Evolutionary conservation across 768 basidiomycete species (phyloP).

Genomic region (Lepiota subincarnata): DNA sequence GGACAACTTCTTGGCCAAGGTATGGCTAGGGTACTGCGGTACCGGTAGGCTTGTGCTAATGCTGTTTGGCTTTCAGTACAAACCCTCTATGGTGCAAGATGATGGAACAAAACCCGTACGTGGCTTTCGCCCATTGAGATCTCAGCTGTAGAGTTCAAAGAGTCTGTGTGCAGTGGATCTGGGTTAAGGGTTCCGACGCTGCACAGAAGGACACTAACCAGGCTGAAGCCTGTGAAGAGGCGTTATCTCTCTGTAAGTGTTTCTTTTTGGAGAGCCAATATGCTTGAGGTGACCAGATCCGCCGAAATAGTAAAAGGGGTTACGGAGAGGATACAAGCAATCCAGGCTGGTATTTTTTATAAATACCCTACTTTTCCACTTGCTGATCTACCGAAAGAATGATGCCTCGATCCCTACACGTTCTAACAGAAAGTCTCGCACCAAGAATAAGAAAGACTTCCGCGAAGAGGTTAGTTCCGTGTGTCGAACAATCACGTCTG

Average conservation of each 20-base stretch:
- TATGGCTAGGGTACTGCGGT: constrained; percentile 17
- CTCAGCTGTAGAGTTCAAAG: not conserved
- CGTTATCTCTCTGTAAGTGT: constrained; percentile 37
- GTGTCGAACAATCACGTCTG: not conserved
- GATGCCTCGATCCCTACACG: constrained; percentile 63
- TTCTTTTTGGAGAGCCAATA: not conserved
- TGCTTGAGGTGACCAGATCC: not conserved
- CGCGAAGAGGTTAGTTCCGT: constrained; percentile 52
- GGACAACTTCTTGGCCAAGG: constrained; percentile 55
- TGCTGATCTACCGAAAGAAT: constrained; percentile 35
- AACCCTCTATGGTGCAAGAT: constrained; percentile 74
- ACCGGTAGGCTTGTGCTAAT: constrained; percentile 7
- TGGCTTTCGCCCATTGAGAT: not conserved
- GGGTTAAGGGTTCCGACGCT: constrained; percentile 38
- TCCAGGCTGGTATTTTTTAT: constrained; percentile 42
- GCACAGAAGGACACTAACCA: constrained; percentile 18
- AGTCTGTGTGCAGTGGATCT: constrained; percentile 54
- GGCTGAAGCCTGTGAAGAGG: constrained; percentile 43
- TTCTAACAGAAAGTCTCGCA: constrained; percentile 67
- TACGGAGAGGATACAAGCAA: constrained; percentile 52
- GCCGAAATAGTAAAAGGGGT: constrained; percentile 49
- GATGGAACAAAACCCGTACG: constrained; percentile 72
- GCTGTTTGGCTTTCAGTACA: constrained; percentile 40
- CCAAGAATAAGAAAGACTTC: constrained; percentile 71
- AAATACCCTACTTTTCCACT: not conserved